Evolutionary conservation across 2,329 filamentous ascomycete genomes (phyloP).

Genomic region (Rutstroemia sp.): DNA sequence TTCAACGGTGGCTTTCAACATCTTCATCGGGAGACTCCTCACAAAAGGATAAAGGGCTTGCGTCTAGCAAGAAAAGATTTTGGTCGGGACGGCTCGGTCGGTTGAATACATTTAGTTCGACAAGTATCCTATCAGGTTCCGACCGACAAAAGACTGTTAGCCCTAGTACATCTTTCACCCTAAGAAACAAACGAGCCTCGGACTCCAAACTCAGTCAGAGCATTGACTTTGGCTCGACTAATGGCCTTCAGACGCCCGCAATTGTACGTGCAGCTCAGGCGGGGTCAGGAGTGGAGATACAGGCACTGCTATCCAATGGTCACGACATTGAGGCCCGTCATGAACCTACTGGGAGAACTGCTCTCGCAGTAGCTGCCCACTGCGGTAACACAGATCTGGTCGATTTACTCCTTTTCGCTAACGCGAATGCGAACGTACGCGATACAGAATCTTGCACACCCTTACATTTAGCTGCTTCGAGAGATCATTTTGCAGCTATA

Average conservation of each 20-base stretch:
- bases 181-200: not conserved
- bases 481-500: not conserved
- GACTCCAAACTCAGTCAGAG: not conserved
- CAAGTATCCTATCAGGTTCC: not conserved
- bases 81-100: not conserved
- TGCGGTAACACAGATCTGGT: not conserved
- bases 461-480: not conserved
- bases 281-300: not conserved
- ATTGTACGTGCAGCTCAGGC: not conserved
- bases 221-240: not conserved
- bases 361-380: not conserved
- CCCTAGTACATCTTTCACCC: not conserved
- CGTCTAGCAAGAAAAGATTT: not conserved
- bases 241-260: not conserved
- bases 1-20: not conserved
- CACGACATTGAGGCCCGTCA: not conserved
- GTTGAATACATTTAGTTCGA: not conserved
- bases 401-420: not conserved
- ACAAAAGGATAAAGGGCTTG: not conserved
- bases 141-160: not conserved
- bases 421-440: not conserved
- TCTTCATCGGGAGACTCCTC: conserved; percentile 3
- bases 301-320: not conserved
- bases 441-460: not conserved
- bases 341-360: not conserved